Conservation (phyloP, 179 eudicot species). For the Pouteria campechiana region DNA sequence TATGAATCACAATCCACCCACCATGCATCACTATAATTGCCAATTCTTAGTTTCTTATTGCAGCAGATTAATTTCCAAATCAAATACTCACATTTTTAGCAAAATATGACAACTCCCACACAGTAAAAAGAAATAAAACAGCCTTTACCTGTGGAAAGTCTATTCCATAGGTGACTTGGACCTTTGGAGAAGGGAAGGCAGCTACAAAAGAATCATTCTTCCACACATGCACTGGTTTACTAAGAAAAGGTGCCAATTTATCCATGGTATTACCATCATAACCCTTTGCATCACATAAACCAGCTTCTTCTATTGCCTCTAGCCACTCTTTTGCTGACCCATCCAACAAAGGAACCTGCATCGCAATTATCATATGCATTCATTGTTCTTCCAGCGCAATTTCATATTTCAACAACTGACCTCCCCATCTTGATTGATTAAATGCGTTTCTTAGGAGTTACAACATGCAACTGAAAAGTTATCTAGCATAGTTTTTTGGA, state of each 20-base stretch:
- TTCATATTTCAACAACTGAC: too few species aligned
- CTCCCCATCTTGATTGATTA: too few species aligned
- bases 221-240: constrained; percentile 43
- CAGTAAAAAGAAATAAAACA: background rate
- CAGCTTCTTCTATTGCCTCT: constrained; percentile 60
- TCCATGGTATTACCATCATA: constrained; percentile 38
- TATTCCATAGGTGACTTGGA: constrained; percentile 57
- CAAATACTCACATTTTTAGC: too few species aligned
- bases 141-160: constrained; percentile 61
- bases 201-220: constrained; percentile 68
- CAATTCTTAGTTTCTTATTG: too few species aligned
- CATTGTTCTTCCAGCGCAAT: background rate
- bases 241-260: constrained; percentile 63
- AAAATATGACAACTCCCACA: too few species aligned
- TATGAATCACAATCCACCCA: too few species aligned
- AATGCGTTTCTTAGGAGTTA: too few species aligned
- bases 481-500: too few species aligned
- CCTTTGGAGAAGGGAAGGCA: constrained; percentile 62
- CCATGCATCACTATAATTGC: too few species aligned
- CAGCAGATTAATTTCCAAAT: too few species aligned
- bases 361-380: background rate
- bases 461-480: too few species aligned
- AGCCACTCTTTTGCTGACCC: constrained; percentile 97
- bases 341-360: constrained; percentile 85
- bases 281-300: constrained; percentile 63